These are phyloP conservation scores for Wickerhamomyces pijperi DNA, from an alignment of 805 yeast genomes.

Conservation along the genomic window DNA sequence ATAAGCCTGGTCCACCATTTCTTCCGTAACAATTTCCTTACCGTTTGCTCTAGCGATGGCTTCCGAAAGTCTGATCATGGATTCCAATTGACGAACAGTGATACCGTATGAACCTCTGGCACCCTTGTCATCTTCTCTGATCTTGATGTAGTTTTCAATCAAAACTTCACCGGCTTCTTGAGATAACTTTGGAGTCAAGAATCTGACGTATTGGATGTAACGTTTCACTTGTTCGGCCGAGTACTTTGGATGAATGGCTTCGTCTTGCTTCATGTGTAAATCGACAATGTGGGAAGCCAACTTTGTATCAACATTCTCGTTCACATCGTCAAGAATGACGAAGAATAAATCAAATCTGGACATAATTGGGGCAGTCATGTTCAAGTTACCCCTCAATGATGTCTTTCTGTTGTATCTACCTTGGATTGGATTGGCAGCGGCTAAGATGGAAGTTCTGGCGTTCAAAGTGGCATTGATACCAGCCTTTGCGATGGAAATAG, in stretches of 20 bases:
- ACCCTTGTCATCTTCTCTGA: constrained; percentile 85
- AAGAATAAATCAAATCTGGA: constrained; percentile 94
- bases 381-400: constrained; percentile 74
- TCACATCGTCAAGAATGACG: constrained; percentile 90
- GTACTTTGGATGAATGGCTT: constrained; percentile 82
- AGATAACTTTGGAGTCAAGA: constrained; percentile 84
- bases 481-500: constrained; percentile 96
- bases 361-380: constrained; percentile 98
- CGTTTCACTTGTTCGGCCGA: constrained; percentile 80
- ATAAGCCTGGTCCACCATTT: constrained; percentile 89
- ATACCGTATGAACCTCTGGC: constrained; percentile 80
- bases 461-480: constrained; percentile 97
- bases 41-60: constrained; percentile 97
- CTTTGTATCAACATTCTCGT: constrained; percentile 80
- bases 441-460: constrained; percentile 91
- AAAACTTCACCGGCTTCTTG: constrained; percentile 68
- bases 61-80: constrained; percentile 85
- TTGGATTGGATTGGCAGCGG: constrained; percentile 98
- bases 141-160: constrained; percentile 71
- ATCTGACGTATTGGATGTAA: constrained; percentile 83
- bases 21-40: constrained; percentile 48
- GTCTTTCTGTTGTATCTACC: constrained; percentile 88
- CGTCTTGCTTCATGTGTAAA: constrained; percentile 83
- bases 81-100: constrained; percentile 93
- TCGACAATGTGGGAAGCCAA: constrained; percentile 89